Evolutionary conservation across 768 basidiomycete species (phyloP).

Genomic region (Naematelia aurantialba): DNA sequence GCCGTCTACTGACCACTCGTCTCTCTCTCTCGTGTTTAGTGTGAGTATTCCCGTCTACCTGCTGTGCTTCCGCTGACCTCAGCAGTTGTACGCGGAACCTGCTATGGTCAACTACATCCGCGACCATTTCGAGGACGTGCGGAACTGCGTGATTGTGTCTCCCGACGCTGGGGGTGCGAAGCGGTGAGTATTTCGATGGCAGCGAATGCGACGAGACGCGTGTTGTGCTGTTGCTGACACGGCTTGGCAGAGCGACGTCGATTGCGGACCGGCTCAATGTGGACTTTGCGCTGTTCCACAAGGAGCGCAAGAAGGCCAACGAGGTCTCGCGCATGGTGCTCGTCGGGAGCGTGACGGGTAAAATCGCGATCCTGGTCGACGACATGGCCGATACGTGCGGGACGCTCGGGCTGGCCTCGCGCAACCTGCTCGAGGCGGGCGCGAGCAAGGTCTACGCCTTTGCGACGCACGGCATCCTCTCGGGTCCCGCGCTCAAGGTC

Average conservation of each 20-base stretch:
- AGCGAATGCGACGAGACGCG: too few relatives aligned
- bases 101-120: slow-evolving; percentile 93
- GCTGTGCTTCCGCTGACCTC: too few relatives aligned
- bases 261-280: slow-evolving; percentile 93
- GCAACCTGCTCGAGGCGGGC: slow-evolving; percentile 82
- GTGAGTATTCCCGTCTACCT: too few relatives aligned
- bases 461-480: slow-evolving; percentile 73
- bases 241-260: slow-evolving; percentile 67
- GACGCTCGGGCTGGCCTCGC: slow-evolving; percentile 79
- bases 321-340: slow-evolving; percentile 62
- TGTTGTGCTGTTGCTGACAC: slow-evolving; percentile 3
- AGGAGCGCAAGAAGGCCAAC: slow-evolving; percentile 70
- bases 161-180: slow-evolving; percentile 99
- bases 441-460: slow-evolving; percentile 80
- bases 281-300: slow-evolving; percentile 93
- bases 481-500: slow-evolving; percentile 27
- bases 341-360: slow-evolving; percentile 89
- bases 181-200: slow-evolving; percentile 66
- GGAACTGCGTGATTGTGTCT: slow-evolving; percentile 84
- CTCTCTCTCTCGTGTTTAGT: background rate
- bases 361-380: slow-evolving; percentile 93
- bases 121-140: slow-evolving; percentile 76
- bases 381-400: slow-evolving; percentile 97
- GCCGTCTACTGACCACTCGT: background rate
- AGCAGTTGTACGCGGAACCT: slow-evolving; percentile 79